These are phyloP conservation scores for Thelephora ganbajun DNA, from an alignment of 768 basidiomycete species.

Conservation along the genomic window DNA sequence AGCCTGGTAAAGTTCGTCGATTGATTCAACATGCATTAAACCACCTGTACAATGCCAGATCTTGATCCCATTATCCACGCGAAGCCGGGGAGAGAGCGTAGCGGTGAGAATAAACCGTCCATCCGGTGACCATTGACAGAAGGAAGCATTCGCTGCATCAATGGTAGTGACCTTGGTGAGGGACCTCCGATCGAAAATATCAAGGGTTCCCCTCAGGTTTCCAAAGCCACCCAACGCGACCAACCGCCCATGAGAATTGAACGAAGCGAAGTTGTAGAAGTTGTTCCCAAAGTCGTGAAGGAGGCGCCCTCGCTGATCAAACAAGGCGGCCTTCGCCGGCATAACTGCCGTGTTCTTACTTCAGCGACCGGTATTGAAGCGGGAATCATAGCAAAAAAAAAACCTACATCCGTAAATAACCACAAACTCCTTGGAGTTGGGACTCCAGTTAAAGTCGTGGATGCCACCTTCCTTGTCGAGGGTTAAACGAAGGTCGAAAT, in stretches of 20 bases:
- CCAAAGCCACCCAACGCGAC: conserved; percentile 90
- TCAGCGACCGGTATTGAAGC: conserved; percentile 1
- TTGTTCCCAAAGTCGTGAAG: conserved; percentile 84
- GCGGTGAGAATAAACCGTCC: conserved; percentile 90
- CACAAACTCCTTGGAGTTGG: conserved; percentile 92
- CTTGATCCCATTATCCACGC: conserved; percentile 96
- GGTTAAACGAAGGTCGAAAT: conserved; percentile 81
- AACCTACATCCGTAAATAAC: conserved; percentile 92
- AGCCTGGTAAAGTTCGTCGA: conserved; percentile 85
- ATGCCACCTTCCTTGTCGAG: conserved; percentile 96
- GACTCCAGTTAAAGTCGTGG: conserved; percentile 93
- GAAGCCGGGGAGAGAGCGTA: conserved; percentile 85
- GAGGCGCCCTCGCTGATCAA: conserved; percentile 79
- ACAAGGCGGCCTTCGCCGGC: conserved; percentile 88
- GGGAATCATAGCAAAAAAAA: not conserved
- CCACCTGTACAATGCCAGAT: conserved; percentile 88
- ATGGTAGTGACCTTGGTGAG: conserved; percentile 66
- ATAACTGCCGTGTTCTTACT: conserved; percentile 41
- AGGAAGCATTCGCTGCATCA: conserved; percentile 85
- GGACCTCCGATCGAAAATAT: conserved; percentile 81
- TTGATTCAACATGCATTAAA: conserved; percentile 68
- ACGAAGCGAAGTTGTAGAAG: conserved; percentile 85
- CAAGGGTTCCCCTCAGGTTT: conserved; percentile 88
- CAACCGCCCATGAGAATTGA: conserved; percentile 88
- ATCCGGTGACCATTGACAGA: conserved; percentile 92